Evolutionary conservation across 83 land plant genomes (phyloP).

Genomic region (Picea abies): DNA sequence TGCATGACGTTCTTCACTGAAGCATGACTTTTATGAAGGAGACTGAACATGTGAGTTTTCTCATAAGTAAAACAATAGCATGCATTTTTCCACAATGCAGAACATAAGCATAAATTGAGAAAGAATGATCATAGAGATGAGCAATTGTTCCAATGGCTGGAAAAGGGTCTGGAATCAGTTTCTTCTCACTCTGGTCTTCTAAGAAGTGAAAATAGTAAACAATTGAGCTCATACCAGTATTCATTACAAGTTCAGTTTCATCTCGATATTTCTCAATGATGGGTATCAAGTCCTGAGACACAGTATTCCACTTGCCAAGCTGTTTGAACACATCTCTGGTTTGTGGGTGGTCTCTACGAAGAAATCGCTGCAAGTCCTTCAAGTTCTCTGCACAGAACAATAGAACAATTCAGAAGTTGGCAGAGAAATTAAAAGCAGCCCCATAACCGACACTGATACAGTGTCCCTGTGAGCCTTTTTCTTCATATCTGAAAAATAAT

Average conservation of each 20-base stretch:
- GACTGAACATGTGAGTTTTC: background rate
- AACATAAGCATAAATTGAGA: background rate
- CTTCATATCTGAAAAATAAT: too few species aligned
- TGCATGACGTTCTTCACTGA: background rate
- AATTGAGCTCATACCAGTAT: constrained; percentile 47
- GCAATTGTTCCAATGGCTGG: background rate
- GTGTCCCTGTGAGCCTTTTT: too few species aligned
- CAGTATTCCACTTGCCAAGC: constrained; percentile 88
- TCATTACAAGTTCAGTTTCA: constrained; percentile 68
- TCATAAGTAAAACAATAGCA: background rate
- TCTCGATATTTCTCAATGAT: constrained; percentile 65
- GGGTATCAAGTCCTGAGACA: constrained; percentile 74
- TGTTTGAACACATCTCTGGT: constrained; percentile 84
- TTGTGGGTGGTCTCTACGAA: constrained; percentile 84
- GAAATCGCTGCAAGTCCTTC: constrained; percentile 86
- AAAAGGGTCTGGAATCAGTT: background rate
- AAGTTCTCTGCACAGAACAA: constrained; percentile 63
- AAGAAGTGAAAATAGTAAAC: background rate
- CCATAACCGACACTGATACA: background rate
- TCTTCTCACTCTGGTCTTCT: background rate
- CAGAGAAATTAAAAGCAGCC: background rate
- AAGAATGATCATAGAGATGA: too few species aligned
- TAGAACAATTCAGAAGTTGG: background rate
- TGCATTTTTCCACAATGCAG: background rate
- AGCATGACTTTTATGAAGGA: background rate